Evolutionary conservation across 805 yeast species (phyloP).

Genomic region (Pichia eremophila): DNA sequence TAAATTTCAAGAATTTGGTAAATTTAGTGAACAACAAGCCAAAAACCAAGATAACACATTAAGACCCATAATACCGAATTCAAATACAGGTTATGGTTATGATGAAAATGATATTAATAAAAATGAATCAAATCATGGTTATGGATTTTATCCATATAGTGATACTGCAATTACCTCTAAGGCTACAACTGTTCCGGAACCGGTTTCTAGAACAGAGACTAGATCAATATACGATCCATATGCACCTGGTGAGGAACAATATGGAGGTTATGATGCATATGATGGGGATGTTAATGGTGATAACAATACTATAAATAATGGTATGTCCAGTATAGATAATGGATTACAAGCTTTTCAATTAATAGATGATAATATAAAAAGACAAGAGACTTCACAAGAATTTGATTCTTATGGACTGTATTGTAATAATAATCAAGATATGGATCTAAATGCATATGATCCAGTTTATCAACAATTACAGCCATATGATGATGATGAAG

Average conservation of each 20-base stretch:
- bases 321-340: not conserved
- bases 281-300: not conserved
- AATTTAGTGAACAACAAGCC: conserved; percentile 34
- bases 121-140: conserved; percentile 15
- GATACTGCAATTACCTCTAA: conserved; percentile 7
- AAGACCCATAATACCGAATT: conserved; percentile 12
- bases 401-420: conserved; percentile 20
- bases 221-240: conserved; percentile 20
- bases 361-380: conserved; percentile 1
- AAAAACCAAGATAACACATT: conserved; percentile 10
- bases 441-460: conserved; percentile 21
- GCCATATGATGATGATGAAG: conserved; percentile 21
- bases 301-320: not conserved
- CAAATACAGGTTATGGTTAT: conserved; percentile 8
- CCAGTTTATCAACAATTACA: conserved; percentile 11
- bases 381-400: not conserved
- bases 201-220: not conserved
- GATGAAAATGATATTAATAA: conserved; percentile 9
- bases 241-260: conserved; percentile 13
- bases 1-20: conserved; percentile 39
- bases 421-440: conserved; percentile 7
- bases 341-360: conserved; percentile 8
- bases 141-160: conserved; percentile 14
- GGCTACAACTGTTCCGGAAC: not conserved
- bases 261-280: conserved; percentile 1